Evolutionary conservation across 768 basidiomycete species (phyloP).

Genomic region (Tylopilus plumbeoviolaceoides): DNA sequence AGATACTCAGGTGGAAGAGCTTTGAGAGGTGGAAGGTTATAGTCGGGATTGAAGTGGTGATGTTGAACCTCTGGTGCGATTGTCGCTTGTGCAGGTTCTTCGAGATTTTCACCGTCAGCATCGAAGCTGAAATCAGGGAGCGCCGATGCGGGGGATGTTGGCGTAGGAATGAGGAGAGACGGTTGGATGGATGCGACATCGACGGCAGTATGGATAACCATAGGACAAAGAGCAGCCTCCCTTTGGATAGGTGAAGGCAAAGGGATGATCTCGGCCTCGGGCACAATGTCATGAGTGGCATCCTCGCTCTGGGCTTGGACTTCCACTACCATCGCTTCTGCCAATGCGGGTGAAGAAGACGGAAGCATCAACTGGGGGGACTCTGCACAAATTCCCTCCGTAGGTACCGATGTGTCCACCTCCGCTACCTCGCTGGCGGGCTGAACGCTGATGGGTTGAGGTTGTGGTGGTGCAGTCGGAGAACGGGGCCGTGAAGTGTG

Average conservation of each 20-base stretch:
- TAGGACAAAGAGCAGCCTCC: conserved; percentile 6
- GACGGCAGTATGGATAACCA: conserved; percentile 25
- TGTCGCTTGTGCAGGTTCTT: conserved; percentile 14
- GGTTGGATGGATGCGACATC: conserved; percentile 27
- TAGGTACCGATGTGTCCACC: conserved; percentile 13
- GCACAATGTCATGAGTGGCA: background rate
- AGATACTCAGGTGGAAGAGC: conserved; percentile 52
- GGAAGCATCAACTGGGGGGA: conserved; percentile 25
- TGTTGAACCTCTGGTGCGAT: conserved; percentile 21
- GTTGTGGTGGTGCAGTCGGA: conserved; percentile 4
- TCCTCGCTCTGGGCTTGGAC: background rate
- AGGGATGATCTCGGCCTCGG: background rate
- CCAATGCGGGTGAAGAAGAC: conserved; percentile 18
- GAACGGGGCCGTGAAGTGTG: conserved; percentile 16
- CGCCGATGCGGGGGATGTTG: conserved; percentile 31
- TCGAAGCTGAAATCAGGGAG: conserved; percentile 33
- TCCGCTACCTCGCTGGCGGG: conserved; percentile 9
- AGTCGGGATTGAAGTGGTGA: conserved; percentile 42
- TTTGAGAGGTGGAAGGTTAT: conserved; percentile 53
- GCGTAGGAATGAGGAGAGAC: conserved; percentile 34
- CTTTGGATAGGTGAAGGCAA: conserved; percentile 3
- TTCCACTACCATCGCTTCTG: background rate
- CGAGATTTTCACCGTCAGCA: conserved; percentile 23
- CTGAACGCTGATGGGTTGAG: conserved; percentile 5
- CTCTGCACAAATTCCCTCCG: conserved; percentile 20